Conservation (phyloP, 495 filamentous ascomycete genomes). For the Saxispiralis lemnorum region DNA sequence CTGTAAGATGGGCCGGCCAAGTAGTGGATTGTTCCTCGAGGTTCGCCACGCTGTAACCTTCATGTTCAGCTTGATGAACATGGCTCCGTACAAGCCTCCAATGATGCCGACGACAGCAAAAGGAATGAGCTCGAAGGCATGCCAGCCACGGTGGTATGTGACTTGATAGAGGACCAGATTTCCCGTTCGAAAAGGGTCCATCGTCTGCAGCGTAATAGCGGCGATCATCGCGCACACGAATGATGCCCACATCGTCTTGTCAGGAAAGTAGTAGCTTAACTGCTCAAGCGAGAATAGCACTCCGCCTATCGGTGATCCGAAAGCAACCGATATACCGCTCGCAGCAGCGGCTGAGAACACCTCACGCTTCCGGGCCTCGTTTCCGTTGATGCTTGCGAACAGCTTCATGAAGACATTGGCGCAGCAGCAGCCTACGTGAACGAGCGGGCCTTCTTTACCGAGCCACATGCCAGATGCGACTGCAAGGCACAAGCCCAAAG, state of each 20-base stretch:
- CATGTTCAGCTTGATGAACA: constrained; percentile 93
- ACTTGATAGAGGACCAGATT: constrained; percentile 96
- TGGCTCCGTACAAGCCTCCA: constrained; percentile 79
- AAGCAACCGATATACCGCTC: constrained; percentile 90
- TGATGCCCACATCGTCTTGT: constrained; percentile 99
- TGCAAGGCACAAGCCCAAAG: constrained; percentile 75
- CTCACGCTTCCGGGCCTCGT: constrained; percentile 93
- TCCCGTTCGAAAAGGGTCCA: constrained; percentile 88
- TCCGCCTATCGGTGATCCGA: constrained; percentile 90
- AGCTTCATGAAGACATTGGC: constrained; percentile 90
- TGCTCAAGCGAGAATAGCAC: constrained; percentile 94
- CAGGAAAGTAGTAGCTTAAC: constrained; percentile 94
- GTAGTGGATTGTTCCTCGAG: constrained; percentile 30
- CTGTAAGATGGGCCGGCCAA: constrained; percentile 53
- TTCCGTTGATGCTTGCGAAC: constrained; percentile 63
- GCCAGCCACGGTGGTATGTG: constrained; percentile 81
- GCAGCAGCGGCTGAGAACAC: constrained; percentile 88
- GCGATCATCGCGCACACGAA: constrained; percentile 98
- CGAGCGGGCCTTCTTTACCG: constrained; percentile 93
- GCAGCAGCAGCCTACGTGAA: constrained; percentile 95
- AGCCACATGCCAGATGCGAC: constrained; percentile 94
- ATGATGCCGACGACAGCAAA: constrained; percentile 76
- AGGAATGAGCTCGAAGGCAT: constrained; percentile 82
- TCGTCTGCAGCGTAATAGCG: constrained; percentile 75
- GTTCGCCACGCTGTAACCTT: constrained; percentile 60